phyloP scores from a whole-genome alignment of 2,329 filamentous ascomycete genomes.

The Calonectria naviculata region DNA sequence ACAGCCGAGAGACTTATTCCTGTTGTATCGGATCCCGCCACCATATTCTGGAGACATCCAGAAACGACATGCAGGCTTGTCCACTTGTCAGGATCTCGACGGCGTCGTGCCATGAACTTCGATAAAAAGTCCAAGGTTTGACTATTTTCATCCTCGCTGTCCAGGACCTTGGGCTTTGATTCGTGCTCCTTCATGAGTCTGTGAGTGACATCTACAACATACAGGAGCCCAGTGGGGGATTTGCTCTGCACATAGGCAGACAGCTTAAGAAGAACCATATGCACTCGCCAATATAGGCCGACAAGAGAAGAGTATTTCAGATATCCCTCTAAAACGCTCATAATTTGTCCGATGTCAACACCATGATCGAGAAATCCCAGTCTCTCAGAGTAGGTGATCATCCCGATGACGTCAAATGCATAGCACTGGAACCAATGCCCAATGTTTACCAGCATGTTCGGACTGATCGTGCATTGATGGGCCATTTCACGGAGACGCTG shows the following conservation, averaged over 20 bases:
- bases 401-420: constrained; percentile 28
- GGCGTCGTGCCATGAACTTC: neutral
- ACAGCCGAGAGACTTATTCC: neutral
- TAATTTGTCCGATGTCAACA: constrained; percentile 21
- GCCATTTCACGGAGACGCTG: neutral
- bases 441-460: constrained; percentile 12
- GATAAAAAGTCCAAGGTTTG: neutral
- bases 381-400: constrained; percentile 19
- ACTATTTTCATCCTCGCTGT: neutral
- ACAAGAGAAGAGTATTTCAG: constrained; percentile 23
- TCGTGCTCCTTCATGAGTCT: neutral
- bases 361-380: constrained; percentile 26
- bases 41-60: neutral
- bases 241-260: neutral
- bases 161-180: neutral
- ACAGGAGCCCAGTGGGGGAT: neutral
- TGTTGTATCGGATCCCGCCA: neutral
- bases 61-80: neutral
- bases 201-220: neutral
- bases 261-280: neutral
- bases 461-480: neutral
- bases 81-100: neutral
- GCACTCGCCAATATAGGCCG: neutral
- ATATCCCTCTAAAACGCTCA: constrained; percentile 18
- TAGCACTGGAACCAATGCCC: constrained; percentile 31